A percentile compares a stretch with the other conserved stretches of the same genome.
Conservation (phyloP, 2,329 filamentous ascomycete genomes). For the Nemania sp. region DNA sequence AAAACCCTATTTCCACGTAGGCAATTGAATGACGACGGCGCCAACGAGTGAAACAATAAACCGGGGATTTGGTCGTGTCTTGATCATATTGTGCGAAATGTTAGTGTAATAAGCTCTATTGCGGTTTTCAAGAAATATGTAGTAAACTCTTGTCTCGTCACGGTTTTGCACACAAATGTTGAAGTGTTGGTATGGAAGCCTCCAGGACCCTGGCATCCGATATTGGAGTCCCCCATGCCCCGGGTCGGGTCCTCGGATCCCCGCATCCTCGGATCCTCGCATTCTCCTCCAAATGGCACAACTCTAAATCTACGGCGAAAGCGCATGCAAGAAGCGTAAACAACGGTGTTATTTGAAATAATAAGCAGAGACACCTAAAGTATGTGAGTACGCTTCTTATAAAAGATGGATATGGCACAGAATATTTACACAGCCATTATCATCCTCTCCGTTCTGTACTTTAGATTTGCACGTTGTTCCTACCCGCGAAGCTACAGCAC, state of each 20-base stretch:
- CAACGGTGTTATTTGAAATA: slow-evolving; percentile 6
- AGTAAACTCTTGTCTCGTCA: too few species aligned
- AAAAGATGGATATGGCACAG: slow-evolving; percentile 25
- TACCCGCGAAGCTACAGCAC: slow-evolving; percentile 29
- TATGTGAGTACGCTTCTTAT: slow-evolving; percentile 31
- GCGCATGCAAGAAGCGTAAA: neutral
- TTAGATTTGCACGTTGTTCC: slow-evolving; percentile 27
- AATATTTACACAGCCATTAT: slow-evolving; percentile 31
- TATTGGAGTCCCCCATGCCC: slow-evolving; percentile 38
- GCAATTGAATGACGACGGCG: too few species aligned
- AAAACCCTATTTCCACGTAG: too few species aligned
- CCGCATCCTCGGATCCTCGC: neutral
- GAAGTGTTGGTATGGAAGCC: slow-evolving; percentile 2
- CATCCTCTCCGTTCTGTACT: slow-evolving; percentile 31
- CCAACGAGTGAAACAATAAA: too few species aligned
- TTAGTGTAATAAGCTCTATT: too few species aligned
- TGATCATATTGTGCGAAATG: too few species aligned
- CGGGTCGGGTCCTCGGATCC: neutral
- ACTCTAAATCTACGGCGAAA: too few species aligned
- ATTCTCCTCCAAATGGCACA: neutral
- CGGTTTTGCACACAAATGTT: slow-evolving; percentile 37
- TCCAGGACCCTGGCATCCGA: neutral
- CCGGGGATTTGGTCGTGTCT: too few species aligned
- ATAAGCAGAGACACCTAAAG: slow-evolving; percentile 25
- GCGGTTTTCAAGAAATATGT: too few species aligned